Conservation (phyloP, 805 yeast species). For the Yarrowia sp. region DNA sequence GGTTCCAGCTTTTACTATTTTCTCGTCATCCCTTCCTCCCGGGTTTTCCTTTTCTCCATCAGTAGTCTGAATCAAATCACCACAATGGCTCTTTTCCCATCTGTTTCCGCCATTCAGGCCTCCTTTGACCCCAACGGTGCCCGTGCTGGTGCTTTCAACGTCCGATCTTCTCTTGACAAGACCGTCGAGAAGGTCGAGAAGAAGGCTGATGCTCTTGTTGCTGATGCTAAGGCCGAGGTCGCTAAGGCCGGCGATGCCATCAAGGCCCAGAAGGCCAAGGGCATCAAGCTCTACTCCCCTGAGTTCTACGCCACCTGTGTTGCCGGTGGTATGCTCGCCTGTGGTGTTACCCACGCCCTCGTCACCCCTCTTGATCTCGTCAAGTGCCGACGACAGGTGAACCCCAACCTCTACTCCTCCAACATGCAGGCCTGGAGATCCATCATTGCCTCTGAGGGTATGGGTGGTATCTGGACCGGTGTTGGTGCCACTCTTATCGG, state of each 20-base stretch:
- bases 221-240: constrained; percentile 50
- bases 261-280: constrained; percentile 42
- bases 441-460: constrained; percentile 68
- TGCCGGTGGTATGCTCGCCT: constrained; percentile 64
- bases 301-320: constrained; percentile 79
- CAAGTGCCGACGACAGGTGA: constrained; percentile 82
- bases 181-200: constrained; percentile 45
- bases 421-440: constrained; percentile 73
- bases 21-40: constrained; percentile 34
- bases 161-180: constrained; percentile 49
- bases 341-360: constrained; percentile 67
- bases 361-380: constrained; percentile 87
- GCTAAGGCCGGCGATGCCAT: constrained; percentile 48
- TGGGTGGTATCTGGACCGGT: constrained; percentile 73
- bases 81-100: constrained; percentile 52
- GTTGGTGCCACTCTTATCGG: constrained; percentile 84
- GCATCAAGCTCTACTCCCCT: constrained; percentile 58
- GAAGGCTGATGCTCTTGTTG: constrained; percentile 45
- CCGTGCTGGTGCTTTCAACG: constrained; percentile 44
- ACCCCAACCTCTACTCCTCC: constrained; percentile 65
- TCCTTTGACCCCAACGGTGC: constrained; percentile 52
- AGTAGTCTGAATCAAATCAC: constrained; percentile 37
- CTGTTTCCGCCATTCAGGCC: constrained; percentile 50
- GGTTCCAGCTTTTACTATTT: constrained; percentile 15
- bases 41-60: constrained; percentile 38